Base-by-base conservation (phyloP, 139 green algal species). In the Chlamydomonas eustigma region DNA sequence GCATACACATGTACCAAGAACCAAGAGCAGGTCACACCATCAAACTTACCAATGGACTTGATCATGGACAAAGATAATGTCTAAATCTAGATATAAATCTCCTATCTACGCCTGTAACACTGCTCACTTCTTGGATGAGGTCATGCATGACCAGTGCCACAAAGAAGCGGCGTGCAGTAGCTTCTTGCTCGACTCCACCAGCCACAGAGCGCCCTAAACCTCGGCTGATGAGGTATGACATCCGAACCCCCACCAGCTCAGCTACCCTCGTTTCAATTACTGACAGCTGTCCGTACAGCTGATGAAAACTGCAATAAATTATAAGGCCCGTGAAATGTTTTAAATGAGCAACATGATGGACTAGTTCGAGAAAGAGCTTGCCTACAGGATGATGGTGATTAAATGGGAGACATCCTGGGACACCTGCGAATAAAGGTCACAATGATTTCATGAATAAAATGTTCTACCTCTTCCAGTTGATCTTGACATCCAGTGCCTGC, bases 121-220 rank as follows among this genome's bases (percentile, higher is more conserved):
- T 74, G n/a, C 39, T 80, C 80, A 85, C 89, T 88, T 58, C 44
- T 50, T 85, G 77, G 2, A 96, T 89, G 36, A 96, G 74, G 69
- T 97, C 92, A 64, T 83, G 80, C 31, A 97, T 84, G 44, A 94
- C 85, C 25, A 95, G 85, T 1, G 91, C 88, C 18, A 78, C 81
- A 71, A 88, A 93, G 65, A 92, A 89, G 68, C 86, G 81, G 50
- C 76, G 33, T 2, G 73, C 33, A 6, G 44, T 51, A 18, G 64
- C 58, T 2, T 74, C 71, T 24, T 1, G 34, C 74, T 37, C 28
- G 66, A 3, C 22, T 25, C 12, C 18, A 28, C 12, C 22, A 25
- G 52, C 22, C 12, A 28, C 18, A 28, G 52, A 37, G 44, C 44
- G 44, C 18, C 44, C 66, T 69, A 78, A 50, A 4, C 51, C 33